Conservation (phyloP, 2,329 filamentous ascomycete genomes). For the Colletotrichum sp. region DNA sequence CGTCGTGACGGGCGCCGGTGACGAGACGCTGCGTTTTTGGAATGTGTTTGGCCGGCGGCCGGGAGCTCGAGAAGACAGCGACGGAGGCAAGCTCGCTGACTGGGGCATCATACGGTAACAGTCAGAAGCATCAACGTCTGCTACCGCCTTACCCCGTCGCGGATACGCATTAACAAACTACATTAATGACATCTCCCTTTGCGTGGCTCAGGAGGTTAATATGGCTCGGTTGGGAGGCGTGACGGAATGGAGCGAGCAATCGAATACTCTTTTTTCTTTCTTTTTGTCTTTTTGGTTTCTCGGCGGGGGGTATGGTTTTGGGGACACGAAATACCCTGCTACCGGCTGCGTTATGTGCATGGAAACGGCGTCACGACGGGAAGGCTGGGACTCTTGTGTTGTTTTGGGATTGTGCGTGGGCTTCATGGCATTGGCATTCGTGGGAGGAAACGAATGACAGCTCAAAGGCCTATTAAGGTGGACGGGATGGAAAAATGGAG, state of each 20-base stretch:
- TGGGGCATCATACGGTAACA: conserved; percentile 81
- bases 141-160: neutral
- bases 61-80: conserved; percentile 71
- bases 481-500: neutral
- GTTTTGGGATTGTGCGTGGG: neutral
- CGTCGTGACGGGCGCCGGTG: conserved; percentile 93
- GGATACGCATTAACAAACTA: neutral
- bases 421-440: neutral
- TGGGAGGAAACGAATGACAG: neutral
- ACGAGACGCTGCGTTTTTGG: conserved; percentile 97
- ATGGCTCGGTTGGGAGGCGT: neutral
- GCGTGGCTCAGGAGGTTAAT: neutral
- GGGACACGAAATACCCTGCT: conserved; percentile 14
- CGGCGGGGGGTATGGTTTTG: neutral
- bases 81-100: conserved; percentile 69
- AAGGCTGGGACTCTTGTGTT: neutral
- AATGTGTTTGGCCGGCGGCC: conserved; percentile 89
- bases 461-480: neutral
- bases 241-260: neutral
- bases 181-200: neutral
- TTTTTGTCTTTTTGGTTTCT: neutral
- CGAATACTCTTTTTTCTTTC: neutral
- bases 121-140: neutral
- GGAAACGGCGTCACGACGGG: conserved; percentile 14
- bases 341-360: conserved; percentile 17